Conservation (phyloP, 345 rosid genomes). For the Eucalyptus regnans region DNA sequence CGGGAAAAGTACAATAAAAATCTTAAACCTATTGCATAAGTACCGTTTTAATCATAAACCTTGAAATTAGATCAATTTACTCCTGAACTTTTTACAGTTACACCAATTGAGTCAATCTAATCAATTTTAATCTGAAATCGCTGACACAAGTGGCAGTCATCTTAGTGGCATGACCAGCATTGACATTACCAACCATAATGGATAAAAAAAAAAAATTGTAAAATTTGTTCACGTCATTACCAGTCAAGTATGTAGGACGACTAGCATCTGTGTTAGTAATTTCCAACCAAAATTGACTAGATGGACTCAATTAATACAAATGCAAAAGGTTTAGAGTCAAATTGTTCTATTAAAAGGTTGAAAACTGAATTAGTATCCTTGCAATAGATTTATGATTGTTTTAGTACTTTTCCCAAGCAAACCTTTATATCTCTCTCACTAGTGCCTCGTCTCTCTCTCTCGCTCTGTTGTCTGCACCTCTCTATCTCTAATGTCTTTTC, state of each 20-base stretch:
- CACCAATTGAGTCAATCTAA: rapidly evolving
- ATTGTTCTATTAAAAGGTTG: rapidly evolving
- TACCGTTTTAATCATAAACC: rapidly evolving
- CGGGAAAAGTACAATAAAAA: not conserved
- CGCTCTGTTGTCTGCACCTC: not conserved
- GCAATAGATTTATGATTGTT: rapidly evolving
- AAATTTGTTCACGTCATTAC: rapidly evolving
- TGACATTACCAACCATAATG: no score
- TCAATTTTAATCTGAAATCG: rapidly evolving
- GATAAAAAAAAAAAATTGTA: no score
- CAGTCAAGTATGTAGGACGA: rapidly evolving
- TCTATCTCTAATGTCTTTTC: not conserved
- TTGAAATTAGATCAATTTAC: no score
- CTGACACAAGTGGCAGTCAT: rapidly evolving
- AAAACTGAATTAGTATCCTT: rapidly evolving
- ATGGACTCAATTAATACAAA: not conserved
- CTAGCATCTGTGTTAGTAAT: rapidly evolving
- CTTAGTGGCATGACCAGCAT: rapidly evolving
- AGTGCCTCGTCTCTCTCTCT: not conserved
- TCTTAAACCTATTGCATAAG: no score
- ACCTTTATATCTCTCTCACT: not conserved
- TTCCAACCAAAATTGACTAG: rapidly evolving
- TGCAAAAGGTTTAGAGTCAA: not conserved
- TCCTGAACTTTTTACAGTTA: rapidly evolving
- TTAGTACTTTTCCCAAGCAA: not conserved